These are phyloP conservation scores for Sporobolomyces phaffii DNA, from an alignment of 768 basidiomycete genomes.

Conservation along the genomic window DNA sequence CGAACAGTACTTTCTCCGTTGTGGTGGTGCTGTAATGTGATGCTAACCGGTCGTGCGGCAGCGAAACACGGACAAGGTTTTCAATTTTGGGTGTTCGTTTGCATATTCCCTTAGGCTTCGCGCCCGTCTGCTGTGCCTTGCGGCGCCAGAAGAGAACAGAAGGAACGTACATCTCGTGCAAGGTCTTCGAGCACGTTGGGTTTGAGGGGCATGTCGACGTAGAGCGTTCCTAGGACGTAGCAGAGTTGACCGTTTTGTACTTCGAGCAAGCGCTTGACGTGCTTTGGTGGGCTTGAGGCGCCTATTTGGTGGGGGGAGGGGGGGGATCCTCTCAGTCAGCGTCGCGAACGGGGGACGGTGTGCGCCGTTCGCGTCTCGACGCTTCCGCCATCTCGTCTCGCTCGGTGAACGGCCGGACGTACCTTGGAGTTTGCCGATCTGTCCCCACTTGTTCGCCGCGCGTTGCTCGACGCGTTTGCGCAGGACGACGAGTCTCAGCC, in stretches of 20 bases:
- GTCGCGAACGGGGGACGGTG: too few species aligned
- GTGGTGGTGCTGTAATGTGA: conserved; percentile 79
- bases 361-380: conserved; percentile 2
- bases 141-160: too few species aligned
- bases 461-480: conserved; percentile 52
- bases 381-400: background rate
- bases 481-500: conserved; percentile 55
- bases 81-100: too few species aligned
- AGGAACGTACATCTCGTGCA: conserved; percentile 70
- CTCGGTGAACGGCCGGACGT: too few species aligned
- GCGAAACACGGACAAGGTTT: too few species aligned
- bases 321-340: too few species aligned
- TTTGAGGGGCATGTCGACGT: conserved; percentile 98
- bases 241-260: conserved; percentile 77
- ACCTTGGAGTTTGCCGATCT: conserved; percentile 7
- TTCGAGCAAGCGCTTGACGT: conserved; percentile 77
- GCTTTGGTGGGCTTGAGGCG: conserved; percentile 52
- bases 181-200: conserved; percentile 96
- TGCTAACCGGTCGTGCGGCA: too few species aligned
- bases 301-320: too few species aligned
- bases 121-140: too few species aligned
- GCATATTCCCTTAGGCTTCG: too few species aligned
- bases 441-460: conserved; percentile 54
- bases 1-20: conserved; percentile 66
- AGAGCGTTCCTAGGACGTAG: conserved; percentile 89